Evolutionary conservation across 208 protist species (phyloP).

Genomic region (Leishmania lainsoni): DNA sequence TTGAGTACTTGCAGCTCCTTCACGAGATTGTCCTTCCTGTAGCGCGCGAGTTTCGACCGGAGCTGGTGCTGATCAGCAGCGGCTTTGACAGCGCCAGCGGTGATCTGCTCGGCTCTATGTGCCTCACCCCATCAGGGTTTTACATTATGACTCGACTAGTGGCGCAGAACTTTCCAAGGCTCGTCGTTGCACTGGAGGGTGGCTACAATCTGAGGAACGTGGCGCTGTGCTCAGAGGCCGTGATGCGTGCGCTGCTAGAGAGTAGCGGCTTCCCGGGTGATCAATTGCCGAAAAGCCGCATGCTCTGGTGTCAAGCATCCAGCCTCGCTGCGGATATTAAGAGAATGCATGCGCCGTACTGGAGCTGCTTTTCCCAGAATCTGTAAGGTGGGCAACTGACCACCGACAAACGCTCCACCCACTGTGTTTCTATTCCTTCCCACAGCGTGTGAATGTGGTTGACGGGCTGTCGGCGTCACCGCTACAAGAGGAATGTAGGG

Average conservation of each 20-base stretch:
- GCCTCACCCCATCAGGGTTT: constrained; percentile 75
- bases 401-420: not conserved
- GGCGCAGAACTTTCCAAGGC: constrained; percentile 33
- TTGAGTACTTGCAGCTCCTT: constrained; percentile 94
- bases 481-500: not conserved
- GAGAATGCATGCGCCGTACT: constrained; percentile 21
- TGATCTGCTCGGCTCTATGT: constrained; percentile 93
- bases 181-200: constrained; percentile 91
- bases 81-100: constrained; percentile 96
- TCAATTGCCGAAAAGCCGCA: constrained; percentile 44
- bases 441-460: not conserved
- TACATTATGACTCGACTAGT: constrained; percentile 78
- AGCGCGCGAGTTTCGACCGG: constrained; percentile 86
- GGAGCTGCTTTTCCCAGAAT: constrained; percentile 17
- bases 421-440: not conserved
- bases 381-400: not conserved
- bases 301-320: constrained; percentile 60
- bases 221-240: constrained; percentile 79
- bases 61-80: constrained; percentile 93
- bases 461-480: not conserved
- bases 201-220: constrained; percentile 90
- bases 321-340: constrained; percentile 18
- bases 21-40: constrained; percentile 94
- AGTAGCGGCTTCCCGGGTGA: constrained; percentile 13
- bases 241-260: constrained; percentile 78